phyloP scores from a whole-genome alignment of 441 rosid genomes.

The Lepidium campestre region DNA sequence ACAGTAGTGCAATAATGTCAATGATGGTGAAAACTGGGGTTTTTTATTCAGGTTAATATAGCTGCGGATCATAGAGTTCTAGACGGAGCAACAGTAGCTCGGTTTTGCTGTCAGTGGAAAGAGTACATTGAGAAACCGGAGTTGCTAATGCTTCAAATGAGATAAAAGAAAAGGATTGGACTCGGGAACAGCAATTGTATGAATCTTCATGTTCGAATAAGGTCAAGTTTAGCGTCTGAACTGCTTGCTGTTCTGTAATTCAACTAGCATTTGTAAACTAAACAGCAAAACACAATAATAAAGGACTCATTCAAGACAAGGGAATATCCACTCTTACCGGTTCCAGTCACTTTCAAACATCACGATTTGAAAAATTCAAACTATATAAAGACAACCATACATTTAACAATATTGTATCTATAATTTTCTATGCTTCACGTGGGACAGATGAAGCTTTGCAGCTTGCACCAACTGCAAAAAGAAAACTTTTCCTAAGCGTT shows the following conservation, averaged over 20 bases:
- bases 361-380: not conserved
- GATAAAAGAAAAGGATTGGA: slow-evolving; percentile 29
- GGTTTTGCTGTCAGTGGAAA: slow-evolving; percentile 92
- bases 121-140: slow-evolving; percentile 77
- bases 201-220: not conserved
- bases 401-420: not conserved
- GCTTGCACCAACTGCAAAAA: slow-evolving; percentile 17
- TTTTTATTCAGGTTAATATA: slow-evolving; percentile 52
- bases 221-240: not conserved
- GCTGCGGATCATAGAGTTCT: slow-evolving; percentile 93
- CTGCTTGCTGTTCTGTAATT: not conserved
- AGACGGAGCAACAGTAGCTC: slow-evolving; percentile 92
- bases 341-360: slow-evolving; percentile 10
- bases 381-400: not conserved
- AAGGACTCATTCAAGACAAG: not conserved
- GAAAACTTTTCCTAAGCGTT: too few relatives aligned
- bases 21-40: too few relatives aligned
- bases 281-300: not conserved
- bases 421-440: slow-evolving; percentile 9
- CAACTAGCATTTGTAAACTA: not conserved
- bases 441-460: slow-evolving; percentile 13
- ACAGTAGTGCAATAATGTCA: too few relatives aligned
- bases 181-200: not conserved
- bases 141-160: slow-evolving; percentile 70
- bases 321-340: slow-evolving; percentile 4